A percentile compares a stretch with the other conserved stretches of the same genome.
Evolutionary conservation across 192 early-diverging fungal genomes (phyloP).

Genomic region (Mortierella claussenii): DNA sequence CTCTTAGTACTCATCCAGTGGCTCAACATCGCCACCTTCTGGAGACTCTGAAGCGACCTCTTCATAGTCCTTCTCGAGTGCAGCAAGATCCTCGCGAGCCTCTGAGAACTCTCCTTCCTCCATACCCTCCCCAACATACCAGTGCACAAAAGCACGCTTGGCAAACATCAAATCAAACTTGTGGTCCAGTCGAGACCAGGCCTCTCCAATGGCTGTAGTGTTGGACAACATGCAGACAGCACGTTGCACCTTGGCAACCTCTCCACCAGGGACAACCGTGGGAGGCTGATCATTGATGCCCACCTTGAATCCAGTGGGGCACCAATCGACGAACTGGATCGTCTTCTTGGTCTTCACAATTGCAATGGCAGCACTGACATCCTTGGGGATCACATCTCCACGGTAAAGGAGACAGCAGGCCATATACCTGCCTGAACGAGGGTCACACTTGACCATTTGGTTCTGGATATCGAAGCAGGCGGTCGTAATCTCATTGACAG

Average conservation of each 20-base stretch:
- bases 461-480: constrained; percentile 98
- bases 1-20: constrained; percentile 47
- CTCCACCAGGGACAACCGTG: constrained; percentile 70
- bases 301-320: constrained; percentile 99
- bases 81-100: constrained; percentile 99
- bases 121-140: constrained; percentile 99
- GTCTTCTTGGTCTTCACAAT: constrained; percentile 96
- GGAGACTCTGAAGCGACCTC: constrained; percentile 98
- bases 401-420: constrained; percentile 99
- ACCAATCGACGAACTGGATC: constrained; percentile 99
- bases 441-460: constrained; percentile 99
- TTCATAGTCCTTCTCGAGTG: constrained; percentile 99
- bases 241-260: constrained; percentile 96
- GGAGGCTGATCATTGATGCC: constrained; percentile 97
- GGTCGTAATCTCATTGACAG: constrained; percentile 95
- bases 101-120: constrained; percentile 99
- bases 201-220: constrained; percentile 99
- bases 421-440: constrained; percentile 99
- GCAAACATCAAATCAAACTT: constrained; percentile 99
- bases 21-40: constrained; percentile 70
- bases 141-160: constrained; percentile 99
- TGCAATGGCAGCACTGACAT: constrained; percentile 90
- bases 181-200: constrained; percentile 98
- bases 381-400: constrained; percentile 99
- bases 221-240: constrained; percentile 99